A percentile compares a stretch with the other conserved stretches of the same genome.
Evolutionary conservation across 305 asterid genomes (phyloP).

Genomic region (Solanum hybrid): DNA sequence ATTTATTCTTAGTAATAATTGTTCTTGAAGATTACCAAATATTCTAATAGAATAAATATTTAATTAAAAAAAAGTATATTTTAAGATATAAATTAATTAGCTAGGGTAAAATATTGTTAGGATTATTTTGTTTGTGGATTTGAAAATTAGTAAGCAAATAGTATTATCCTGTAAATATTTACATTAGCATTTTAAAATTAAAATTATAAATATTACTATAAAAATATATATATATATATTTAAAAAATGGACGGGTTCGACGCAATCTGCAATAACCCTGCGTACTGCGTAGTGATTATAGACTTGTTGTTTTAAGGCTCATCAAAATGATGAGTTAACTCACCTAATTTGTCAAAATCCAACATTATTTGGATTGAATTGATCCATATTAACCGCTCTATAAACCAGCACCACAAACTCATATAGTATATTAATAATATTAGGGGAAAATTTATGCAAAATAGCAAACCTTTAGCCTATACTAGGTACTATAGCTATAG

Average conservation of each 20-base stretch:
- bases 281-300: too few relatives aligned
- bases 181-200: not conserved
- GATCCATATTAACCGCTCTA: not conserved
- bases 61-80: not conserved
- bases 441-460: not conserved
- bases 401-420: not conserved
- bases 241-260: not conserved
- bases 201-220: too few relatives aligned
- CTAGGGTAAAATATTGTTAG: not conserved
- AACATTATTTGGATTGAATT: not conserved
- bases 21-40: not conserved
- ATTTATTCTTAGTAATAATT: not conserved
- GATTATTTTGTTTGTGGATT: not conserved
- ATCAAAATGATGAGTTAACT: too few relatives aligned
- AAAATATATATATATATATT: too few relatives aligned
- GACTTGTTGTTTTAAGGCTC: too few relatives aligned
- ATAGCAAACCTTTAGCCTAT: not conserved
- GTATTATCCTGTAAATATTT: not conserved
- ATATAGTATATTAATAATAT: not conserved
- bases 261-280: not conserved
- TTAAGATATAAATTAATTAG: not conserved
- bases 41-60: not conserved
- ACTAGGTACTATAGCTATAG: not conserved
- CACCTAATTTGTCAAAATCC: not conserved
- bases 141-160: not conserved